These are phyloP conservation scores for Berkeleyomyces basicola DNA, from an alignment of 2,329 filamentous ascomycete genomes.

Conservation along the genomic window DNA sequence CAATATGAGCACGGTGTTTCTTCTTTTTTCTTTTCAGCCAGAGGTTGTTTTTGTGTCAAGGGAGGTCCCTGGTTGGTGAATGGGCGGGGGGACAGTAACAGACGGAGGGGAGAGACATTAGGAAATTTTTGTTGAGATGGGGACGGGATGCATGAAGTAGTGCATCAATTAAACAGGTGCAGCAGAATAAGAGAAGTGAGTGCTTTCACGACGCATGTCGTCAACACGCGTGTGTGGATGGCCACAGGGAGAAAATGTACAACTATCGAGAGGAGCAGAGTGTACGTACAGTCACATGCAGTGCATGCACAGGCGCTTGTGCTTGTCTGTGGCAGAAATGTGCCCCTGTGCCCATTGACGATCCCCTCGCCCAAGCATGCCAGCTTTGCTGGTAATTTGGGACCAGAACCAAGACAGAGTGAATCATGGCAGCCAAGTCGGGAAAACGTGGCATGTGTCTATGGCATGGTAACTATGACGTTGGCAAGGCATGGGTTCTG, in stretches of 20 bases:
- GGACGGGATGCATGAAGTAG: not conserved
- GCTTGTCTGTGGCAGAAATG: too few species aligned
- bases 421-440: not conserved
- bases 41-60: too few species aligned
- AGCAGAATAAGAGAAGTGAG: not conserved
- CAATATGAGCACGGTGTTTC: too few species aligned
- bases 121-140: not conserved
- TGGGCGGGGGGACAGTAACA: too few species aligned
- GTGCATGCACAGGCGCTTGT: too few species aligned
- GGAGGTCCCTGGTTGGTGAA: too few species aligned
- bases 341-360: not conserved
- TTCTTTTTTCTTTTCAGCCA: too few species aligned
- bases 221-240: too few species aligned
- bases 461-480: not conserved
- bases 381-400: not conserved
- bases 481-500: not conserved
- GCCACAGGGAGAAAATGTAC: too few species aligned
- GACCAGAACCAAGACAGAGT: not conserved
- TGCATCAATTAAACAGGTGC: not conserved
- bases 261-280: too few species aligned
- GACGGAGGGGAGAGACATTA: not conserved
- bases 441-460: not conserved
- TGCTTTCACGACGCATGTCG: too few species aligned
- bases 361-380: not conserved
- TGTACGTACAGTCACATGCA: too few species aligned